phyloP scores from a whole-genome alignment of 441 rosid species.

The Capsella rubella region DNA sequence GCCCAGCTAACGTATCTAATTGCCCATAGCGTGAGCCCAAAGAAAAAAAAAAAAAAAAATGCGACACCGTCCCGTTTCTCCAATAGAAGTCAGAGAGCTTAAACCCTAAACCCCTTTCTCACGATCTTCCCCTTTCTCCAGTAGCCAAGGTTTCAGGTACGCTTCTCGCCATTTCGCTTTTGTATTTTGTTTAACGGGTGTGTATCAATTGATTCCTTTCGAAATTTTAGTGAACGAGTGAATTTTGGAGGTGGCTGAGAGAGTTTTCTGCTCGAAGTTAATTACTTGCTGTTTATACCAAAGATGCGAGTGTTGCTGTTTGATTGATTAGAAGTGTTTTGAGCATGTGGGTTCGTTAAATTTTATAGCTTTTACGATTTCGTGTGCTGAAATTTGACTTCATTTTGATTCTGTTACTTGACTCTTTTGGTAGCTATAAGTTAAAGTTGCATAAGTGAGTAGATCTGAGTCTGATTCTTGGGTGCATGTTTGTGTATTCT shows the following conservation, averaged over 20 bases:
- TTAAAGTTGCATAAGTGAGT: slow-evolving; percentile 21
- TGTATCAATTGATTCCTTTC: not conserved
- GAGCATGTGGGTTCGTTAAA: not conserved
- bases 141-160: slow-evolving; percentile 31
- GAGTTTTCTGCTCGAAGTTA: slow-evolving; percentile 6
- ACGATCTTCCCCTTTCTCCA: slow-evolving; percentile 10
- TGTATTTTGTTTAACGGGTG: not conserved
- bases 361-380: slow-evolving; percentile 10
- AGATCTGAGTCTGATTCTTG: slow-evolving; percentile 11
- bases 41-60: not conserved
- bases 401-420: not conserved
- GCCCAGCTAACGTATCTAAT: not conserved
- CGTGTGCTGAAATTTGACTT: not conserved
- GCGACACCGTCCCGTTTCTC: slow-evolving; percentile 1
- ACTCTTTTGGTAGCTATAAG: not conserved
- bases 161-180: not conserved
- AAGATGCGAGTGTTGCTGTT: slow-evolving; percentile 3
- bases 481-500: not conserved
- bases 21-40: slow-evolving; percentile 36
- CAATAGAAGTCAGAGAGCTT: slow-evolving; percentile 15
- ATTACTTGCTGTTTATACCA: not conserved
- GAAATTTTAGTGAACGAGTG: not conserved
- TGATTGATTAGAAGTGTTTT: not conserved
- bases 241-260: not conserved
- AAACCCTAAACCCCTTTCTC: slow-evolving; percentile 42